A percentile compares a stretch with the other conserved stretches of the same genome.
Conservation (phyloP, 176 grass and related monocot species). For the Bothriochloa decipiens region DNA sequence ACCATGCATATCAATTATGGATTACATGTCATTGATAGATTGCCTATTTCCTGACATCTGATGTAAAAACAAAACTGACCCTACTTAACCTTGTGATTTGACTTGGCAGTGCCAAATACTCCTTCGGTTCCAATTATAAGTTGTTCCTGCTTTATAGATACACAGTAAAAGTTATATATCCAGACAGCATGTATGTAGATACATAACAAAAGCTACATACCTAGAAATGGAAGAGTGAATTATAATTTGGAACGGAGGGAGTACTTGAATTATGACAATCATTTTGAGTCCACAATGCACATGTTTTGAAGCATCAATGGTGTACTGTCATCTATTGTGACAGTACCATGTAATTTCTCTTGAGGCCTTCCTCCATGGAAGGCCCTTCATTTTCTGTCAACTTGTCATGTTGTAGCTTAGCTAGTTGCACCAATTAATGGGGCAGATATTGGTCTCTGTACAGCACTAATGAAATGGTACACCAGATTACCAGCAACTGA, state of each 20-base stretch:
- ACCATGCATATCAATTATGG: not conserved
- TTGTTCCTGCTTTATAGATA: not conserved
- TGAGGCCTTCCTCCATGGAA: conserved; percentile 28
- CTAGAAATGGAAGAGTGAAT: not conserved
- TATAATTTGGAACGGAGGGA: not conserved
- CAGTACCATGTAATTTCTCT: conserved; percentile 15
- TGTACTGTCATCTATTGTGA: not conserved
- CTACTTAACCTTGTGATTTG: conserved; percentile 7
- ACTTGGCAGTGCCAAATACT: not conserved
- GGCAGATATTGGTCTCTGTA: conserved; percentile 27
- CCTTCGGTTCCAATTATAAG: not conserved
- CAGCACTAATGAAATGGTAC: conserved; percentile 16
- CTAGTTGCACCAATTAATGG: conserved; percentile 29
- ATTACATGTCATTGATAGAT: conserved; percentile 2
- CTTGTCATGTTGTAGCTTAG: conserved; percentile 18
- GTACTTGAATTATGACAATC: not conserved
- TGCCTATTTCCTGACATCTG: not conserved
- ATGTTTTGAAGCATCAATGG: conserved; percentile 10
- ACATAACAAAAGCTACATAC: not conserved
- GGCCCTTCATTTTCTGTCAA: conserved; percentile 6
- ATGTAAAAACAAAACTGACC: not conserved
- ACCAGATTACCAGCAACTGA: conserved; percentile 16
- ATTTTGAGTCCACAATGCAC: conserved; percentile 3
- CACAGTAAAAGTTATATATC: not conserved
- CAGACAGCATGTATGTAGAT: not conserved